Evolutionary conservation across 225 moss, liverwort and hornwort species (phyloP).

Genomic region (Marchantia polymorpha): DNA sequence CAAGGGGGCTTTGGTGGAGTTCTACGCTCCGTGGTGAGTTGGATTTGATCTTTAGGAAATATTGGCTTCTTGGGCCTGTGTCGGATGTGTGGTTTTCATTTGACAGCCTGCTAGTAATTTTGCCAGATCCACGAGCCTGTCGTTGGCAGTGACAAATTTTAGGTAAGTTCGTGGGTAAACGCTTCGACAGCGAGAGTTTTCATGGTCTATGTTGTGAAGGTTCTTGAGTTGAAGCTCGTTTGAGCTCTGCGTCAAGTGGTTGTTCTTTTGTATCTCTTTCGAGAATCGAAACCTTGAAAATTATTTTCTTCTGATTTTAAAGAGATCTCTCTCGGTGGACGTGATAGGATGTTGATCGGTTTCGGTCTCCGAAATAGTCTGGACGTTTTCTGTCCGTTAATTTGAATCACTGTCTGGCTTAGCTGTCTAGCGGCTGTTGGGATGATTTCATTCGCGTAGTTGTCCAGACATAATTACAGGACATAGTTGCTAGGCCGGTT

Average conservation of each 20-base stretch:
- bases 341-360: too few relatives aligned
- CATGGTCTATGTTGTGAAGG: neutral
- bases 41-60: neutral
- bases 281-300: too few relatives aligned
- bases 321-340: too few relatives aligned
- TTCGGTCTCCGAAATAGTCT: too few relatives aligned
- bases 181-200: neutral
- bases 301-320: too few relatives aligned
- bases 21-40: slow-evolving; percentile 95
- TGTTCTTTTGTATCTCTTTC: neutral
- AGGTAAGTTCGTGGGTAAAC: neutral
- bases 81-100: neutral
- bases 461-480: too few relatives aligned
- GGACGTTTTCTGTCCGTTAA: too few relatives aligned
- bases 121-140: neutral
- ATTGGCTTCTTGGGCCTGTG: neutral
- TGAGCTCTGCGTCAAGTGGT: neutral
- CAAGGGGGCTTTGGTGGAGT: slow-evolving; percentile 83
- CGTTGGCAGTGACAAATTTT: neutral
- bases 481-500: neutral
- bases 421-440: too few relatives aligned
- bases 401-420: too few relatives aligned
- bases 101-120: neutral
- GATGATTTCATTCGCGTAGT: too few relatives aligned
- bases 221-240: neutral